Percentiles rank a stretch among this genome's conserved stretches.
These are phyloP conservation scores for Apiospora phragmitis DNA, from an alignment of 2,329 filamentous ascomycete genomes.

Conservation along the genomic window DNA sequence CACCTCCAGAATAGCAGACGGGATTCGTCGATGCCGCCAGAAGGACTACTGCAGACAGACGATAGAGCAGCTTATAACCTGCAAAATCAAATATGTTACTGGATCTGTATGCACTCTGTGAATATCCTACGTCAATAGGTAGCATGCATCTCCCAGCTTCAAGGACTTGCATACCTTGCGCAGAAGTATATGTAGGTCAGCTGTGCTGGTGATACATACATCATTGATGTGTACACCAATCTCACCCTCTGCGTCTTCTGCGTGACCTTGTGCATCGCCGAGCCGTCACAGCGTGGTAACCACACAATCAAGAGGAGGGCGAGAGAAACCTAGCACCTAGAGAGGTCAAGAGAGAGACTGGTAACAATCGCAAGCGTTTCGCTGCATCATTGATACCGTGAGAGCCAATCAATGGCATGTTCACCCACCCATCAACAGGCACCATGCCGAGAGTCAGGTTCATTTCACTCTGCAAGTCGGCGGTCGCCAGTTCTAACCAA, in stretches of 20 bases:
- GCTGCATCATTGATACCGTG: background rate
- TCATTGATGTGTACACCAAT: background rate
- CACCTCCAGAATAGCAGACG: background rate
- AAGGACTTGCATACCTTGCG: background rate
- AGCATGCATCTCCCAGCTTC: background rate
- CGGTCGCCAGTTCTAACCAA: background rate
- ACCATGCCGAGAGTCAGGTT: background rate
- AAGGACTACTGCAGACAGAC: background rate
- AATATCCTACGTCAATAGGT: background rate
- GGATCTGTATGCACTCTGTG: background rate
- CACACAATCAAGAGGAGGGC: background rate
- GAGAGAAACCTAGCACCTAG: no score
- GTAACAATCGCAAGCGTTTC: background rate
- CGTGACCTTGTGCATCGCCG: conserved; percentile 5
- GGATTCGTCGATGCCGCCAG: background rate
- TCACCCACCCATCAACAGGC: background rate
- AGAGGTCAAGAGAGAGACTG: background rate
- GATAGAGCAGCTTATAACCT: background rate
- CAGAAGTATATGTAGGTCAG: background rate
- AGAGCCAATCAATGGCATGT: background rate
- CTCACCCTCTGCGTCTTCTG: background rate
- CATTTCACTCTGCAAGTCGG: background rate
- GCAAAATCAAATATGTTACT: background rate
- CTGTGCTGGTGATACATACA: background rate
- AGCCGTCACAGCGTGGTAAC: conserved; percentile 1